phyloP scores from a whole-genome alignment of 345 rosid species.

The Nephelium lappaceum region DNA sequence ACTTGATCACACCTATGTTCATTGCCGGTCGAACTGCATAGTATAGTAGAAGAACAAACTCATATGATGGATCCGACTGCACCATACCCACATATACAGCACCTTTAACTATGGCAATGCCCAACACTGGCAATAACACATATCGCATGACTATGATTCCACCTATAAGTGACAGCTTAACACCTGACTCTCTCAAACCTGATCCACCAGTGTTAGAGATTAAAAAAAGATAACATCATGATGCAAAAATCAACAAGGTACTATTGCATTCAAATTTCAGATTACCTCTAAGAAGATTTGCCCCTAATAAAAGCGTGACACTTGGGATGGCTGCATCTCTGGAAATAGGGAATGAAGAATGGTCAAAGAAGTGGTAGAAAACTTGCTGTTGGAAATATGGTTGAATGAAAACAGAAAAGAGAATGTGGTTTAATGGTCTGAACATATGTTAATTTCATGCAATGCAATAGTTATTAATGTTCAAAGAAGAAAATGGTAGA shows the following conservation, averaged over 20 bases:
- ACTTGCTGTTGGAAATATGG: background rate
- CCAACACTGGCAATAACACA: slow-evolving; percentile 49
- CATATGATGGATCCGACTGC: slow-evolving; percentile 46
- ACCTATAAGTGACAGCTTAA: slow-evolving; percentile 37
- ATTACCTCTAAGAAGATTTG: slow-evolving; percentile 64
- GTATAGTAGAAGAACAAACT: slow-evolving; percentile 46
- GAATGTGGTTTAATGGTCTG: no score
- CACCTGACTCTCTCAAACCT: slow-evolving; percentile 58
- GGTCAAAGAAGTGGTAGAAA: background rate
- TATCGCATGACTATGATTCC: slow-evolving; percentile 58
- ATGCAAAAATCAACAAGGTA: background rate
- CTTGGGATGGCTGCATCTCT: slow-evolving; percentile 70
- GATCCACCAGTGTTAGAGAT: slow-evolving; percentile 15
- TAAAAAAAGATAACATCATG: background rate
- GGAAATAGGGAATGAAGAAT: background rate
- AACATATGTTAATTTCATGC: no score
- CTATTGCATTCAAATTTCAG: background rate
- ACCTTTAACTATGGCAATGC: slow-evolving; percentile 50
- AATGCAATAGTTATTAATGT: no score
- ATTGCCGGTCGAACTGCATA: slow-evolving; percentile 58
- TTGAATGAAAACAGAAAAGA: background rate
- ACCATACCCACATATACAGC: slow-evolving; percentile 50
- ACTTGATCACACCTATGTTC: slow-evolving; percentile 33
- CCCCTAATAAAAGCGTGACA: slow-evolving; percentile 58
- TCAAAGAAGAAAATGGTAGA: no score